Conservation (phyloP, 2,329 filamentous ascomycete species). For the Spiromastix sp. region DNA sequence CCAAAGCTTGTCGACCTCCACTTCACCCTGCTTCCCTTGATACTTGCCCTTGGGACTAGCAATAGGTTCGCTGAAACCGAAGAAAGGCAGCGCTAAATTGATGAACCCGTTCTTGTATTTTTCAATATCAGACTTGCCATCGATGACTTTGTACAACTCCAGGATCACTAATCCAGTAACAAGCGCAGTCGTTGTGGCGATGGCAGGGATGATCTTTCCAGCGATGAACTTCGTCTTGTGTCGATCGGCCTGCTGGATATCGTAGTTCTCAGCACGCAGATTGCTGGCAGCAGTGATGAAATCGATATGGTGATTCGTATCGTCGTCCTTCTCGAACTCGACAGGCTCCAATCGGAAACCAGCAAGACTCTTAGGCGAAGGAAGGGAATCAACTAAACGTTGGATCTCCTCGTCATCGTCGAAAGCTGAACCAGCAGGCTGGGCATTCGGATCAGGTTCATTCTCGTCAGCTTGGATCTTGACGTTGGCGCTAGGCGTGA, state of each 20-base stretch:
- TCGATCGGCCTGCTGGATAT: conserved; percentile 80
- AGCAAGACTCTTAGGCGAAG: conserved; percentile 66
- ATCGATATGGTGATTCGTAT: conserved; percentile 95
- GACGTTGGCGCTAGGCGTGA: conserved; percentile 76
- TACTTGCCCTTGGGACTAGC: conserved; percentile 89
- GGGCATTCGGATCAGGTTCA: conserved; percentile 83
- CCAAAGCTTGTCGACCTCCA: conserved; percentile 92
- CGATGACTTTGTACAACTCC: conserved; percentile 92
- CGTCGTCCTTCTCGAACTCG: conserved; percentile 98
- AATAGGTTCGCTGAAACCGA: conserved; percentile 96
- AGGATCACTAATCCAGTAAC: conserved; percentile 88
- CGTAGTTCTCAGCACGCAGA: conserved; percentile 94
- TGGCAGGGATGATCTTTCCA: conserved; percentile 97
- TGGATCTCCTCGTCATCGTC: conserved; percentile 70
- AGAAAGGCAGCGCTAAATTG: conserved; percentile 93
- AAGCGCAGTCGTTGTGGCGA: conserved; percentile 91
- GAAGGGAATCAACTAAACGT: conserved; percentile 61
- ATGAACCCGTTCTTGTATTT: conserved; percentile 99
- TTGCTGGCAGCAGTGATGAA: conserved; percentile 98
- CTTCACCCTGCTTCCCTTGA: conserved; percentile 64
- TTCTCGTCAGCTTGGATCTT: conserved; percentile 96
- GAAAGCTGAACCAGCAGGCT: conserved; percentile 39
- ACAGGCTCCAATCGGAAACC: conserved; percentile 86
- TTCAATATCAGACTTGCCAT: conserved; percentile 92
- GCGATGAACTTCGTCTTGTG: conserved; percentile 99